phyloP scores from a whole-genome alignment of 2,329 filamentous ascomycete species.

The Chaetomium sp. region DNA sequence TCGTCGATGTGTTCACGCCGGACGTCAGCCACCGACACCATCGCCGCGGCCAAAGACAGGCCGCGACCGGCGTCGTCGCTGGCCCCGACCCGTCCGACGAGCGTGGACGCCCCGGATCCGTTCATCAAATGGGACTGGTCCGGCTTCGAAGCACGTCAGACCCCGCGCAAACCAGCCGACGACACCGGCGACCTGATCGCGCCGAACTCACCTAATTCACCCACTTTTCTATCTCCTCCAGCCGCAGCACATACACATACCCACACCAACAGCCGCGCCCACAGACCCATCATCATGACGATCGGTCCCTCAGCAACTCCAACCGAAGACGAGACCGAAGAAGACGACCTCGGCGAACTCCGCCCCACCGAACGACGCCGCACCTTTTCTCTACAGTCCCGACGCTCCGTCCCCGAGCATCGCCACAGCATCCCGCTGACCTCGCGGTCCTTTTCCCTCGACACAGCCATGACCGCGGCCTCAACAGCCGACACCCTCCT shows the following conservation, averaged over 20 bases:
- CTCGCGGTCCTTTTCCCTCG: too few species aligned
- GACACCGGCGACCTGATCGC: conserved; percentile 14
- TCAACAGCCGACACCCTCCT: too few species aligned
- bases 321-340: too few species aligned
- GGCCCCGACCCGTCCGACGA: conserved; percentile 10
- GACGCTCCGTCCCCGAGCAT: too few species aligned
- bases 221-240: conserved; percentile 6
- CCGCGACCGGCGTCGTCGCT: conserved; percentile 14
- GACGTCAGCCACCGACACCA: conserved; percentile 17
- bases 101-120: not conserved
- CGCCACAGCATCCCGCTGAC: not conserved
- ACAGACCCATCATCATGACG: not conserved
- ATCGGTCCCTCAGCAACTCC: too few species aligned
- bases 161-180: conserved; percentile 7
- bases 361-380: too few species aligned
- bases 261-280: not conserved
- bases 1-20: conserved; percentile 25
- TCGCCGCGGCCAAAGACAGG: conserved; percentile 7
- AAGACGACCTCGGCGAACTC: too few species aligned
- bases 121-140: conserved; percentile 21
- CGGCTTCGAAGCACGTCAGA: conserved; percentile 12
- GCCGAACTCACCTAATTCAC: not conserved
- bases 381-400: too few species aligned
- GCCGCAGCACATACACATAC: conserved; percentile 8
- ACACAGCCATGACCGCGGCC: too few species aligned